Conservation (phyloP, 768 basidiomycete species). For the Tricholoma sp. region DNA sequence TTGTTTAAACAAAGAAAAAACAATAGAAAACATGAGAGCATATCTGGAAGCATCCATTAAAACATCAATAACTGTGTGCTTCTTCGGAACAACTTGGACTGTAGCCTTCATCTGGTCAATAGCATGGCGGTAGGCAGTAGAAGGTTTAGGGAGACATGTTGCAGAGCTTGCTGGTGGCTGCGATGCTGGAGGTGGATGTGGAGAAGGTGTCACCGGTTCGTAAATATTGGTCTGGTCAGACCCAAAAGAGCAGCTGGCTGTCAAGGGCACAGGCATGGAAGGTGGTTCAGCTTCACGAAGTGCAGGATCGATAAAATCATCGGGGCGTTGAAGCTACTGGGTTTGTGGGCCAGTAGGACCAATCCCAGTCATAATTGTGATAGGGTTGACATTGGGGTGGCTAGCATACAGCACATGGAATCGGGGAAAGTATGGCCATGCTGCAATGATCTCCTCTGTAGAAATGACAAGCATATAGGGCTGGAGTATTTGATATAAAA, state of each 20-base stretch:
- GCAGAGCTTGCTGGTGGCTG: neutral
- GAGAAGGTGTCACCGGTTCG: neutral
- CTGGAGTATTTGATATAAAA: too few relatives aligned
- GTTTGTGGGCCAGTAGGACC: neutral
- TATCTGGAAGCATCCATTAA: slow-evolving; percentile 8
- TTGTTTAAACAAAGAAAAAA: too few relatives aligned
- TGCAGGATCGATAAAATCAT: neutral
- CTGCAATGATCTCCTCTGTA: too few relatives aligned
- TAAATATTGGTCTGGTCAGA: neutral
- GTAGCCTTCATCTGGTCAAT: too few relatives aligned
- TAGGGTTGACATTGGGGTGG: neutral
- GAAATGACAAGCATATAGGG: too few relatives aligned
- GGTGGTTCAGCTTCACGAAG: too few relatives aligned
- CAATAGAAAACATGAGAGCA: too few relatives aligned
- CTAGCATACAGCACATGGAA: too few relatives aligned
- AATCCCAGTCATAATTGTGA: neutral
- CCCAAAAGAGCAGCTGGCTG: neutral
- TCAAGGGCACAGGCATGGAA: neutral
- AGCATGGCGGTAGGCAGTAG: too few relatives aligned
- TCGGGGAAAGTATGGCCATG: too few relatives aligned
- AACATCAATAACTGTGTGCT: slow-evolving; percentile 4
- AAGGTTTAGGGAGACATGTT: neutral
- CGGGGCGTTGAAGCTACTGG: neutral
- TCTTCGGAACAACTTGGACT: slow-evolving; percentile 3
- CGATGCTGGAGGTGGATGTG: neutral